These are phyloP conservation scores for Sextonia rubra DNA, from an alignment of 164 flowering plant genomes.

Conservation along the genomic window DNA sequence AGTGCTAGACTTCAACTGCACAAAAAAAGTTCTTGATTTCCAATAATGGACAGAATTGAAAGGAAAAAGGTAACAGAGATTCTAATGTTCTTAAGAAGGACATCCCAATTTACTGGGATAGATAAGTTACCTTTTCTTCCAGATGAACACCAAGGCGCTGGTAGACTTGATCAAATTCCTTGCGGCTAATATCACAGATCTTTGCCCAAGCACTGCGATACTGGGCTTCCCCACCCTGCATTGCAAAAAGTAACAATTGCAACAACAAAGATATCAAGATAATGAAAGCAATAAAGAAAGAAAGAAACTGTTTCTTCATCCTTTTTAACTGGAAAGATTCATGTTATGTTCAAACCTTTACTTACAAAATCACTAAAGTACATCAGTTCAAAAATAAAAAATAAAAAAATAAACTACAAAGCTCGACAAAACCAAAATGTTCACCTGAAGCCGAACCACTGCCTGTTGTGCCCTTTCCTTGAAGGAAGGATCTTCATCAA, in stretches of 20 bases:
- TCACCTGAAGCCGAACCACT: conserved; percentile 91
- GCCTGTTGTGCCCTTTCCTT: conserved; percentile 89
- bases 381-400: too few species aligned
- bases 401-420: not conserved
- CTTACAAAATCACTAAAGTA: not conserved
- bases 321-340: not conserved
- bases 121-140: conserved; percentile 74
- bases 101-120: too few species aligned
- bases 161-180: conserved; percentile 73
- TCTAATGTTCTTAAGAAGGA: not conserved
- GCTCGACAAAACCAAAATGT: not conserved
- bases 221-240: conserved; percentile 68
- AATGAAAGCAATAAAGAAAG: not conserved
- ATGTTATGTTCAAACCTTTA: not conserved
- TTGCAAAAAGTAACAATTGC: conserved; percentile 1
- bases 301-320: not conserved
- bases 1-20: too few species aligned
- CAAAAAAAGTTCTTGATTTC: too few species aligned
- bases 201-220: conserved; percentile 78
- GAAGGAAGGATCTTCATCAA: conserved; percentile 75
- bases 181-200: conserved; percentile 92
- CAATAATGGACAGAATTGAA: too few species aligned
- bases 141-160: conserved; percentile 71
- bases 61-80: too few species aligned
- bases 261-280: not conserved